phyloP scores from a whole-genome alignment of 164 flowering plant genomes.

The Magnolia kwangsiensis region DNA sequence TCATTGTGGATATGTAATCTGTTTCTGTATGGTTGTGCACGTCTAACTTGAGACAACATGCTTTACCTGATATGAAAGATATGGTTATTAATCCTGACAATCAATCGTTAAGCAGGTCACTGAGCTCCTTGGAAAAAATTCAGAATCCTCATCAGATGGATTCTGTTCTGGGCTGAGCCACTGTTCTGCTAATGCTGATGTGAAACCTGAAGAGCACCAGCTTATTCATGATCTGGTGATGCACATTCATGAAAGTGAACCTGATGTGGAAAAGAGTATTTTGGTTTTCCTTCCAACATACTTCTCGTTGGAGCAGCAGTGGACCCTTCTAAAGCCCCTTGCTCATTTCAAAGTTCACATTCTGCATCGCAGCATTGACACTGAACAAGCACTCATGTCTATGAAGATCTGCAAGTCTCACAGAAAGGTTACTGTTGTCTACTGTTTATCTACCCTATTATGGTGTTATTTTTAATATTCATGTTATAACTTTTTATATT shows the following conservation, averaged over 20 bases:
- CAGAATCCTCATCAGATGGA: slow-evolving; percentile 34
- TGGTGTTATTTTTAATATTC: neutral
- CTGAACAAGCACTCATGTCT: slow-evolving; percentile 75
- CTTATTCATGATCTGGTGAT: slow-evolving; percentile 77
- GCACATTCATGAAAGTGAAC: slow-evolving; percentile 77
- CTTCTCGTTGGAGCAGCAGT: slow-evolving; percentile 74
- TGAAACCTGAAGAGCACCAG: slow-evolving; percentile 63
- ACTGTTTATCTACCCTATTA: neutral
- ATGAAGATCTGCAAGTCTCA: slow-evolving; percentile 84
- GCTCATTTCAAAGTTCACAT: slow-evolving; percentile 73
- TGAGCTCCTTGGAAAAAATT: slow-evolving; percentile 52
- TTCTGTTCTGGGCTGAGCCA: slow-evolving; percentile 51
- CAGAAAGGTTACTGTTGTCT: slow-evolving; percentile 56
- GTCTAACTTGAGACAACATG: neutral
- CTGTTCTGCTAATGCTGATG: slow-evolving; percentile 39
- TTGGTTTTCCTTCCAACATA: slow-evolving; percentile 96
- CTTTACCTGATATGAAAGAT: neutral
- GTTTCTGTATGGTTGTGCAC: neutral
- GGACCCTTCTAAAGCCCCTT: slow-evolving; percentile 56
- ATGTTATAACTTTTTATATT: neutral
- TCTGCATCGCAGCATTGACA: slow-evolving; percentile 88
- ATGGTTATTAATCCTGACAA: neutral
- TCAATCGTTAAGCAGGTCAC: slow-evolving; percentile 43
- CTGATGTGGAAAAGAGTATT: slow-evolving; percentile 86
- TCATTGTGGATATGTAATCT: too few relatives aligned